phyloP scores from a whole-genome alignment of 441 rosid species.

The Aquilaria agallochum region DNA sequence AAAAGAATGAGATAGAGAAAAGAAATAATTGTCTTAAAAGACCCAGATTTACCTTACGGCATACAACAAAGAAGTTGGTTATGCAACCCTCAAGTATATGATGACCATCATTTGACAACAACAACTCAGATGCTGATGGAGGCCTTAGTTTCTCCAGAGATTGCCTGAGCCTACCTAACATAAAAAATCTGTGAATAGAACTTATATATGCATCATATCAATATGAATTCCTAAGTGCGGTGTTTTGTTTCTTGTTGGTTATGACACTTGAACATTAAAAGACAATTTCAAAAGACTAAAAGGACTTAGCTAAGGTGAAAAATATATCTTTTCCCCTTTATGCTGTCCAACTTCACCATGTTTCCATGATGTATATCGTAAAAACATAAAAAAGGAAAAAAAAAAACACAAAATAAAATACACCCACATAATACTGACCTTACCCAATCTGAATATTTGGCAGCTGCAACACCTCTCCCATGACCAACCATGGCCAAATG shows the following conservation, averaged over 20 bases:
- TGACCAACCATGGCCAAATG: constrained; percentile 71
- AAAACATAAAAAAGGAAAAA: not conserved
- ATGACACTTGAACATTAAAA: too few species aligned
- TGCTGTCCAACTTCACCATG: not conserved
- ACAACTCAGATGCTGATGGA: constrained; percentile 60
- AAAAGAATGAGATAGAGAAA: too few species aligned
- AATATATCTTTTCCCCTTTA: not conserved
- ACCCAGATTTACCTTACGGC: constrained; percentile 41
- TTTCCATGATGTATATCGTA: not conserved
- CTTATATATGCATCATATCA: constrained; percentile 2
- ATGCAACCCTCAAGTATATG: constrained; percentile 74
- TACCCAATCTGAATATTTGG: constrained; percentile 87
- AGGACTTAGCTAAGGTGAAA: not conserved
- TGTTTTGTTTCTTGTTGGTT: too few species aligned
- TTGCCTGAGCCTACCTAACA: constrained; percentile 60
- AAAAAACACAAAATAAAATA: too few species aligned
- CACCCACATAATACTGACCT: constrained; percentile 40
- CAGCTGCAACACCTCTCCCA: constrained; percentile 63
- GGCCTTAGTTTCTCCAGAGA: constrained; percentile 76
- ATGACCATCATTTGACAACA: constrained; percentile 85
- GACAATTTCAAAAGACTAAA: not conserved
- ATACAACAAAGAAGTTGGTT: constrained; percentile 67
- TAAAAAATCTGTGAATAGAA: constrained; percentile 1
- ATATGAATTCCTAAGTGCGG: not conserved
- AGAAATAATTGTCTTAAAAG: too few species aligned